Evolutionary conservation across 768 basidiomycete genomes (phyloP), one percentile per base, ranked within the genome.

Genomic region (Boletus pseudopeckii): DNA sequence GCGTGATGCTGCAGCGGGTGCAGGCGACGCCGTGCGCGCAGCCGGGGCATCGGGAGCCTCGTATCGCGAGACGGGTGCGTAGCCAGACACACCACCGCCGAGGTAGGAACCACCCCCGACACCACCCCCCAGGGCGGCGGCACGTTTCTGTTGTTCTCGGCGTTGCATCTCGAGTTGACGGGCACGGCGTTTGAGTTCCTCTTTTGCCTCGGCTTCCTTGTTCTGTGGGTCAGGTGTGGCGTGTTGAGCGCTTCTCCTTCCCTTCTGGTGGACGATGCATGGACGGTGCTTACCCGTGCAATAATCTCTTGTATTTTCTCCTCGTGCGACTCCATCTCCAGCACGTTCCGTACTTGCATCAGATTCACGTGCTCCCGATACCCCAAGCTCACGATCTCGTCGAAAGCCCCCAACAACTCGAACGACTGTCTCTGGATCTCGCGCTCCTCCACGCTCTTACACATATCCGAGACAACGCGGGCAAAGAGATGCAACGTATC

Each of bases 231-330:
- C 26, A 28, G 18, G 13, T 1, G 17, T 4, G 37, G 15, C 5
- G 7, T 10, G 22, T n/a, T 63, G 33, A 64, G 43, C 7, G 11
- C 7, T 36, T 32, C 2, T 9, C 34, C 13, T 26, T 1, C 15
- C 22, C 7, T 36, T 22, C 9, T 5, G 14, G 3, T 24, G 6
- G 24, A 11, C 3, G 7, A 26, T n/a, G 7, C 10, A 30, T 26
- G 7, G 26, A 10, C 6, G 37, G 34, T 37, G 73, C 86, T 56
- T 67, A 94, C 93, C 71, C 90, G 81, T 11, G 94, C 90, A 61
- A 98, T 99, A 71, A 98, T 98, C 66, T 98, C 96, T 68, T 98
- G 94, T 52, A 99, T 98, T 72, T 91, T 92, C 72, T 92, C 90
- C 64, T 91, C 90, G 68, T 92, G 90, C 71, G 85, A 89, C 74